These are phyloP conservation scores for Neurospora sp. DNA, from an alignment of 495 filamentous ascomycete species.

Conservation along the genomic window DNA sequence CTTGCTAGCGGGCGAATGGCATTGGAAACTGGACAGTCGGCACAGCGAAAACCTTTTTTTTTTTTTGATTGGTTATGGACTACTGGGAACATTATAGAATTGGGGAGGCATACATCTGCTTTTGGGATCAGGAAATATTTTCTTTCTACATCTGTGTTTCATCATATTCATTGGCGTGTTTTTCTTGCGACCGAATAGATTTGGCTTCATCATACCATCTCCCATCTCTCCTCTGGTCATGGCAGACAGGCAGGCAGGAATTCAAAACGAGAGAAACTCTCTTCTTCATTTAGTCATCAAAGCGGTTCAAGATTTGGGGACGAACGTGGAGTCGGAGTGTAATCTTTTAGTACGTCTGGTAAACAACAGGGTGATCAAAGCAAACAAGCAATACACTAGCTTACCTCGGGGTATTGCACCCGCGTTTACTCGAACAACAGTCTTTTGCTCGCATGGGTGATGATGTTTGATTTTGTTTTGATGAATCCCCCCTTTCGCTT, in stretches of 20 bases:
- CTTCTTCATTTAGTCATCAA: neutral
- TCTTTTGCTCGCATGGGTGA: neutral
- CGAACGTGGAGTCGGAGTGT: neutral
- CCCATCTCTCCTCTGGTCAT: neutral
- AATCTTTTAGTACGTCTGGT: neutral
- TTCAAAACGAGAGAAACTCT: neutral
- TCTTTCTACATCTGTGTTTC: neutral
- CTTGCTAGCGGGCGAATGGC: neutral
- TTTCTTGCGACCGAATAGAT: neutral
- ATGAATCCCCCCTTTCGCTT: neutral
- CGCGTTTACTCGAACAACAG: neutral
- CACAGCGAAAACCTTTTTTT: constrained; percentile 1
- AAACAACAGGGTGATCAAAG: neutral
- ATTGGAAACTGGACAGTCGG: constrained; percentile 3
- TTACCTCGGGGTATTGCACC: neutral
- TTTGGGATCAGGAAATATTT: neutral
- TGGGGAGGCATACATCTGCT: neutral
- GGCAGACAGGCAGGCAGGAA: neutral
- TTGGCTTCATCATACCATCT: neutral
- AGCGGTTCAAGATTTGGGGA: neutral
- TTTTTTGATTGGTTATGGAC: constrained; percentile 1
- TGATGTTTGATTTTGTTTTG: neutral
- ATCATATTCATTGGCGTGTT: neutral
- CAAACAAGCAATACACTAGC: neutral
- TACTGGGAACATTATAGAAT: neutral